Percentiles rank a stretch among this genome's conserved stretches.
Evolutionary conservation across 1,284 basidiomycete species (phyloP).

Genomic region (Trichosporon sp.): DNA sequence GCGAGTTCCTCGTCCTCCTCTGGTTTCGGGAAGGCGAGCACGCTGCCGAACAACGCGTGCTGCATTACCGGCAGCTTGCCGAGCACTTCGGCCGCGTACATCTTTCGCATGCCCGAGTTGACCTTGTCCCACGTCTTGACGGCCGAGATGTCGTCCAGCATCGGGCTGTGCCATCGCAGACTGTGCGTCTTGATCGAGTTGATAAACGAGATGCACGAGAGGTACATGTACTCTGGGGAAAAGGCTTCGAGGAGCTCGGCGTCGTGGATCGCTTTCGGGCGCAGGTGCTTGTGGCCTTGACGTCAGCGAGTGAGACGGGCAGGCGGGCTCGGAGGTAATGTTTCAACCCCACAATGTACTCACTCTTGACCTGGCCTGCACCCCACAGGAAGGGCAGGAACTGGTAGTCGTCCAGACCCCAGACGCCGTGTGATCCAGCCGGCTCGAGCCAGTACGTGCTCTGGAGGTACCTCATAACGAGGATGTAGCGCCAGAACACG

Average conservation of each 20-base stretch:
- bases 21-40: constrained; percentile 59
- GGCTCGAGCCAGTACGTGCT: constrained; percentile 97
- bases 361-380: constrained; percentile 64
- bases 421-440: constrained; percentile 95
- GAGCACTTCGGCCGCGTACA: constrained; percentile 93
- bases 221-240: constrained; percentile 89
- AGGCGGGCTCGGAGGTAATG: too few relatives aligned
- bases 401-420: constrained; percentile 97
- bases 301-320: too few relatives aligned
- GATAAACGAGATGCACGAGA: constrained; percentile 93
- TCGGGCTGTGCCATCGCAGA: constrained; percentile 95
- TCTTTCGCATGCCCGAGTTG: constrained; percentile 96
- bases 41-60: constrained; percentile 88
- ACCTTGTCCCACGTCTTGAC: constrained; percentile 98
- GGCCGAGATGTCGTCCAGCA: constrained; percentile 96
- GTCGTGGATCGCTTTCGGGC: constrained; percentile 91
- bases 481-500: constrained; percentile 92
- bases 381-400: constrained; percentile 93
- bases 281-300: constrained; percentile 80
- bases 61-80: constrained; percentile 94
- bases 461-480: constrained; percentile 84
- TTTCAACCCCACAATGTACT: too few relatives aligned
- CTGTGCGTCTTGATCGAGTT: constrained; percentile 96
- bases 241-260: constrained; percentile 87
- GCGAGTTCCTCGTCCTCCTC: constrained; percentile 46